Evolutionary conservation across 768 basidiomycete species (phyloP).

Genomic region (Daedaleopsis sinensis): DNA sequence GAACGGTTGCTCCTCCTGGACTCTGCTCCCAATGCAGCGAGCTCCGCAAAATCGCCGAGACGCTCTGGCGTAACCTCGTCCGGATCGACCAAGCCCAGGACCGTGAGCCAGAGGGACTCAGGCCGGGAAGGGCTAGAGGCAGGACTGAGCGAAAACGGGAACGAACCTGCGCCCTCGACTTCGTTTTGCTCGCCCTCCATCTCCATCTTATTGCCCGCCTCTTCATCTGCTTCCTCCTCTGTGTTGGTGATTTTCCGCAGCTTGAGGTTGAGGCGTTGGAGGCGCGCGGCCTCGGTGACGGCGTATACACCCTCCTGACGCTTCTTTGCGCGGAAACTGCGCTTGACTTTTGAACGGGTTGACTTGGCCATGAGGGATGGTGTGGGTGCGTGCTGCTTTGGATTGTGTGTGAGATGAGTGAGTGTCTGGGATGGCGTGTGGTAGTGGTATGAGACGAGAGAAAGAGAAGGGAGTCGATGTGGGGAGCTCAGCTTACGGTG

Average conservation of each 20-base stretch:
- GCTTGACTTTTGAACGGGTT: constrained; percentile 79
- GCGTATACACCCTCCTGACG: constrained; percentile 76
- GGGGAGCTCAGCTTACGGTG: not conserved
- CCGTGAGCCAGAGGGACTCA: constrained; percentile 6
- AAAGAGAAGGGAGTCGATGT: not conserved
- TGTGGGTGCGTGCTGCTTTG: not conserved
- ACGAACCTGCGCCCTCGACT: constrained; percentile 62
- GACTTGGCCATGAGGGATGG: constrained; percentile 75
- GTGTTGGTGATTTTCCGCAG: constrained; percentile 50
- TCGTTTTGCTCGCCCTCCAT: constrained; percentile 36
- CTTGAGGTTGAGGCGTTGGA: constrained; percentile 72
- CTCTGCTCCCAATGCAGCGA: constrained; percentile 3
- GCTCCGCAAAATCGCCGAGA: constrained; percentile 40
- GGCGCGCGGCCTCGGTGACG: constrained; percentile 73
- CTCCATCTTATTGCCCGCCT: constrained; percentile 26
- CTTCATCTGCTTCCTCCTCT: constrained; percentile 24
- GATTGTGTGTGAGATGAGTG: not conserved
- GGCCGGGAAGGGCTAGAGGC: constrained; percentile 48
- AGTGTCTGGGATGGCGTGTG: not conserved
- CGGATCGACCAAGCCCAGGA: constrained; percentile 58
- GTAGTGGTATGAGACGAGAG: not conserved
- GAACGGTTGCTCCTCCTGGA: not conserved
- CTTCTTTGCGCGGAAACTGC: constrained; percentile 76
- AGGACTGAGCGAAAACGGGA: constrained; percentile 1
- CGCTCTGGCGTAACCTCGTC: constrained; percentile 55